Percentiles rank a stretch among this genome's conserved stretches.
These are phyloP conservation scores for Fusarium sp. DNA, from an alignment of 2,329 filamentous ascomycete species.

Conservation along the genomic window DNA sequence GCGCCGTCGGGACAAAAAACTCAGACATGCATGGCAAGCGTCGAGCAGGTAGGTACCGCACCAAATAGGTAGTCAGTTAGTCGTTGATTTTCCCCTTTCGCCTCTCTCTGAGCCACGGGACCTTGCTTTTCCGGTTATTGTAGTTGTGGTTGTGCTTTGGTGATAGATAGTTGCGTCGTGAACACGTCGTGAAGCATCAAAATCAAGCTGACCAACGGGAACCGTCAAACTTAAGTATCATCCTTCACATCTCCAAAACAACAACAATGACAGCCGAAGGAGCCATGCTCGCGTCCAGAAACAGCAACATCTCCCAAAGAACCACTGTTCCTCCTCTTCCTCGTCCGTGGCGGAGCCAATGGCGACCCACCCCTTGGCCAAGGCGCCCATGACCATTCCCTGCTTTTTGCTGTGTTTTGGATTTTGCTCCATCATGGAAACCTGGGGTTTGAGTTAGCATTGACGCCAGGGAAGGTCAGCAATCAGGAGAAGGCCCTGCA, in stretches of 20 bases:
- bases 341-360: conserved; percentile 21
- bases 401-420: conserved; percentile 25
- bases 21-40: conserved; percentile 28
- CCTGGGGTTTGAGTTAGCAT: conserved; percentile 11
- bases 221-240: conserved; percentile 24
- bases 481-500: background rate
- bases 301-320: conserved; percentile 20
- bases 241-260: background rate
- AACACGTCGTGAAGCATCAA: conserved; percentile 8
- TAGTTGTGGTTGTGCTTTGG: background rate
- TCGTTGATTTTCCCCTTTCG: background rate
- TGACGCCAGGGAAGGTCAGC: background rate
- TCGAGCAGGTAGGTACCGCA: background rate
- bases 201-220: conserved; percentile 4
- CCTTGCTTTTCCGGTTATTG: background rate
- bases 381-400: conserved; percentile 5
- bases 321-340: conserved; percentile 8
- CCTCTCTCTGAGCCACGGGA: background rate
- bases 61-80: background rate
- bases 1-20: conserved; percentile 9
- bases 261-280: conserved; percentile 1
- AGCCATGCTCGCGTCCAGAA: conserved; percentile 8
- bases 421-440: conserved; percentile 15
- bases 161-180: background rate
- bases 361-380: conserved; percentile 13